Evolutionary conservation across 495 filamentous ascomycete genomes (phyloP), one percentile per base, ranked within the genome.

Genomic region (Xylaria flabelliformis): DNA sequence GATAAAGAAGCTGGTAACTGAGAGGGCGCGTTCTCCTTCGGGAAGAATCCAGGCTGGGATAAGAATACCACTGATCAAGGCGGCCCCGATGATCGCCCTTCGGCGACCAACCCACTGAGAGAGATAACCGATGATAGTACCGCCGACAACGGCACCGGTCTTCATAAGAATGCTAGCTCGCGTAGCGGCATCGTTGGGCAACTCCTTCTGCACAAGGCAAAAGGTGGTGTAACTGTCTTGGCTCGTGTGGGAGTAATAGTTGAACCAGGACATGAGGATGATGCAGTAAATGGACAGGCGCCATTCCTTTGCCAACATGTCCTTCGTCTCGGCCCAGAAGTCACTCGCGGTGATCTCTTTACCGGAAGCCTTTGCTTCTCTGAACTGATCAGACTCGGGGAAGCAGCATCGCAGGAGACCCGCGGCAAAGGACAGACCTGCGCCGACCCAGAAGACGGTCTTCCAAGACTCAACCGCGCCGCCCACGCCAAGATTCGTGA

Each of bases 201-300:
- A 84, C 56, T 88, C 86, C 78, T 94, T 93, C 48, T 91, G 85
- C 15, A 86, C 85, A 19, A 88, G 81, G 86, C 93, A 89, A 76
- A 93, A 93, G 8, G 92, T 94, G 3, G 91, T 93, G 79, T 94
- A 94, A 71, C 86, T 90, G 78, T 94, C 92, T 77, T 93, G 91
- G 19, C 87, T 88, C 8, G 90, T 90, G 61, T 77, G 67, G 3
- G 59, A 75, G 24, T 79, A 77, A 24, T 77, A 79, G 75, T 84
- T 86, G 77, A 89, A 86, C 88, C 90, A 91, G 12, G 88, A 90
- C 91, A 94, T 92, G 56, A 94, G 82, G 68, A 94, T 84, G 73
- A 91, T 77, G 74, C 88, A 90, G 80, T 94, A 94, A 65, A 93
- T 68, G 74, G 85, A 90, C 83, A 92, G 87, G 74, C 86, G 87